Conservation (phyloP, 306 rosid species). For the Astragalus glycyphyllos region DNA sequence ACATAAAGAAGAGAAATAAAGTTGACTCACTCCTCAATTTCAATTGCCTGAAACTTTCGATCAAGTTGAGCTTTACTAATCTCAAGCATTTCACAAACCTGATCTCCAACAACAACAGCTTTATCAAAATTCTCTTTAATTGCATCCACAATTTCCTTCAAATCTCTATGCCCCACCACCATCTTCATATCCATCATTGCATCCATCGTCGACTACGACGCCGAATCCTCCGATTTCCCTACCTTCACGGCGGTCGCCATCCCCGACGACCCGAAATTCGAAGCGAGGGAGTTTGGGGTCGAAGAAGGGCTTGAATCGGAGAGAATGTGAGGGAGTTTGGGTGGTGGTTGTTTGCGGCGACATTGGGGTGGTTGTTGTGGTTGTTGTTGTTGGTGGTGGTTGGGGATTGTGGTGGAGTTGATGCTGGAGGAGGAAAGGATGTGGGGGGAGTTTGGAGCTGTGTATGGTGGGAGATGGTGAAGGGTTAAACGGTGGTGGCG, state of each 20-base stretch:
- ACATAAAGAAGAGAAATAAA: too few species aligned
- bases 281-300: too few species aligned
- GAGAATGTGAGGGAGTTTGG: too few species aligned
- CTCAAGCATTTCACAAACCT: conserved; percentile 85
- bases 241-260: conserved; percentile 17
- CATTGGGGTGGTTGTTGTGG: too few species aligned
- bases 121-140: conserved; percentile 80
- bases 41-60: conserved; percentile 86
- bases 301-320: too few species aligned
- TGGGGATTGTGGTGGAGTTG: too few species aligned
- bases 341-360: too few species aligned
- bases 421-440: too few species aligned
- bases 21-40: conserved; percentile 68
- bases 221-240: conserved; percentile 46
- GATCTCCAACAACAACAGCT: conserved; percentile 80
- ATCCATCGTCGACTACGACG: conserved; percentile 48
- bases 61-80: conserved; percentile 84
- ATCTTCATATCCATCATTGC: conserved; percentile 70
- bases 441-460: too few species aligned
- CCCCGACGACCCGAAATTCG: conserved; percentile 64
- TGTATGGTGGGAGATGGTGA: too few species aligned
- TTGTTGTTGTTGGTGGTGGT: too few species aligned
- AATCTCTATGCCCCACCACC: conserved; percentile 89
- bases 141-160: conserved; percentile 91
- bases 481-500: too few species aligned